Percentiles rank a stretch among this genome's conserved stretches.
These are phyloP conservation scores for Elongisporangium prolatum DNA, from an alignment of 352 stramenopile species.

Conservation along the genomic window DNA sequence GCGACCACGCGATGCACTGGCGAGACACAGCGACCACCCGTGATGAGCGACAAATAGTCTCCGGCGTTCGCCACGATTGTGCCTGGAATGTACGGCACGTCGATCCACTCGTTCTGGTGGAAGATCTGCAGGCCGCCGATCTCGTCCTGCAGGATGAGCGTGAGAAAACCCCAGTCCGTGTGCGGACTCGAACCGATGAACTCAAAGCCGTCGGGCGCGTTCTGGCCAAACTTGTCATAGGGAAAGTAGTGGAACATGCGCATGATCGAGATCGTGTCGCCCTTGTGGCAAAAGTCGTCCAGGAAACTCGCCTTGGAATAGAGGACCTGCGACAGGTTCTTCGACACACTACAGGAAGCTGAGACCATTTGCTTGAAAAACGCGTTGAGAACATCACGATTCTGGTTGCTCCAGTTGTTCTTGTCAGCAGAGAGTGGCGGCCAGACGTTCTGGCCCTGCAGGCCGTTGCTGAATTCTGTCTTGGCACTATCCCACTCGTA, in stretches of 20 bases:
- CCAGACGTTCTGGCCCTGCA: slow-evolving; percentile 76
- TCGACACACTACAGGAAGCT: slow-evolving; percentile 46
- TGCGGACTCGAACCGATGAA: slow-evolving; percentile 82
- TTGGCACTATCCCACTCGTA: slow-evolving; percentile 50
- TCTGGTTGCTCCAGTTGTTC: slow-evolving; percentile 17
- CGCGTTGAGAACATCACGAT: slow-evolving; percentile 40
- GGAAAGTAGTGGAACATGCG: slow-evolving; percentile 84
- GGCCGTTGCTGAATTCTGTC: slow-evolving; percentile 37
- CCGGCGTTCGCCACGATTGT: slow-evolving; percentile 75
- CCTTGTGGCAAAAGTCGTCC: slow-evolving; percentile 50
- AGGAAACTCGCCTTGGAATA: slow-evolving; percentile 49
- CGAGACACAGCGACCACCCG: slow-evolving; percentile 52
- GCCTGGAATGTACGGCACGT: slow-evolving; percentile 67
- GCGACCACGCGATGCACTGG: slow-evolving; percentile 73
- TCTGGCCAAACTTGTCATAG: slow-evolving; percentile 47
- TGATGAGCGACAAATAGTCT: slow-evolving; percentile 81
- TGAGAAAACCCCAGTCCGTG: slow-evolving; percentile 84
- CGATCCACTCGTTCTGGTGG: slow-evolving; percentile 63
- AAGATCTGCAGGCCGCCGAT: slow-evolving; percentile 70
- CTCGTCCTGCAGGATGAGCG: slow-evolving; percentile 75
- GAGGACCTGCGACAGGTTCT: slow-evolving; percentile 40
- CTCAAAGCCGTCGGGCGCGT: slow-evolving; percentile 43
- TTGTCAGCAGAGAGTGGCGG: slow-evolving; percentile 10
- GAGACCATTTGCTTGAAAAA: slow-evolving; percentile 57
- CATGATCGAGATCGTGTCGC: slow-evolving; percentile 83